Evolutionary conservation across 805 yeast genomes (phyloP), one percentile per base, ranked within the genome.

Genomic region (Metschnikowia shivogae): DNA sequence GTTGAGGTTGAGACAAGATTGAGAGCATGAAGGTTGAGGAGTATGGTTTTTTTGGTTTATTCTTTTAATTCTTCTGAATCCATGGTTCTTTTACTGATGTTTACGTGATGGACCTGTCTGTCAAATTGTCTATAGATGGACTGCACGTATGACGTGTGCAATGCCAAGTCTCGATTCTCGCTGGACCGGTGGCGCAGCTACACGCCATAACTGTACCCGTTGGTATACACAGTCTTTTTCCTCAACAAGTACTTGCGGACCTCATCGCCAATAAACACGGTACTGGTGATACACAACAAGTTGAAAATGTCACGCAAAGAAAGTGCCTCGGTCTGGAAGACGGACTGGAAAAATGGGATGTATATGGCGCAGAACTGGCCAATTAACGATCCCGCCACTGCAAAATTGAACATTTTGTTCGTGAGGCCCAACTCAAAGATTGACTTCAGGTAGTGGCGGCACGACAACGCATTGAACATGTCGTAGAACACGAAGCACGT

Each of bases 331-430:
- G 99, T 93, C 63, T 93, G 97, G 77, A 93, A 93, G 45, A 93
- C 80, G 6, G 80, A 62, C 68, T 93, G 99, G 75, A 93, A 86
- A 58, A 90, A 89, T 48, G 97, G 96, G 36, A 92, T 77, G 62
- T 93, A 93, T 45, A 93, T 84, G 12, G 96, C 99, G 62, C 95
- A 86, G 50, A 93, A 64, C 68, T 93, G 98, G 10, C 99, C 99
- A 40, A 88, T 42, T 34, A 93, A 63, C 1, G 97, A 89, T 1
- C 93, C 86, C 11, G 86, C 80, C 14, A 93, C 97, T 0, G 99
- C 97, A 52, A 84, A 70, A 60, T 93, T 93, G 73, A 93, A 93
- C 96, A 93, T 92, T 48, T 75, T 78, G 68, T 93, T 93, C 6
- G 77, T 74, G 51, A 88, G 55, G 0, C 99, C 99, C 38, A 92